Evolutionary conservation across 768 basidiomycete species (phyloP), one percentile per base, ranked within the genome.

Genomic region (Mycena rosella): DNA sequence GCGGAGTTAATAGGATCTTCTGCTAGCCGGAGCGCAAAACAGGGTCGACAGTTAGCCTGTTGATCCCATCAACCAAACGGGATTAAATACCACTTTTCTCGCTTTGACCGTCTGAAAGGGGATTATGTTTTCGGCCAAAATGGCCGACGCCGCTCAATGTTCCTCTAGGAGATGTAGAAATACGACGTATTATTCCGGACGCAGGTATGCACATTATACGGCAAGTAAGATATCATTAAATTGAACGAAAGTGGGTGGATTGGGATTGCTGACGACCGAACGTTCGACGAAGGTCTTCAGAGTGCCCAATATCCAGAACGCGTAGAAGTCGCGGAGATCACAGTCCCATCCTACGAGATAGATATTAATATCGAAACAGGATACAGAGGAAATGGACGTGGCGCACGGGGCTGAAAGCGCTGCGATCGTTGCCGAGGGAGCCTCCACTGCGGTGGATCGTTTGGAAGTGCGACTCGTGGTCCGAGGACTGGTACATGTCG

Each of bases 291-390:
- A 54, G 32, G 40, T 6, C 17, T 36, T 62, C 60, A 71, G 49
- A 71, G 48, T n/a, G 70, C 70, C 70, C 70, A 71, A 38, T 71
- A 71, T 38, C 70, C 70, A 34, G 63, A 65, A 13, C 63, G 66
- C 8, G 62, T 48, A 13, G 70, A 67, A 29, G 48, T 45, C 9
- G 58, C 49, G 20, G 70, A 68, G 22, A 60, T 48, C n/a, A 59
- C 27, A 26, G 70, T 71, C n/a, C 63, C 70, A 24, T 71, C 70
- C 70, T 71, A 30, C 22, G n/a, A 44, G n/a, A 22, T 20, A 8
- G 22, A 54, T 27, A 26, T 55, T 13, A 63, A 20, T 27, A 54
- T 36, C 5, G 36, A 27, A 3, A 26, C 20, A 24, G 20, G 34
- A 26, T 26, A 34, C 3, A 54, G 1, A 51, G 18, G 8, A 6